Evolutionary conservation across 1,284 basidiomycete species (phyloP).

Genomic region (Microbotryum saponariae): DNA sequence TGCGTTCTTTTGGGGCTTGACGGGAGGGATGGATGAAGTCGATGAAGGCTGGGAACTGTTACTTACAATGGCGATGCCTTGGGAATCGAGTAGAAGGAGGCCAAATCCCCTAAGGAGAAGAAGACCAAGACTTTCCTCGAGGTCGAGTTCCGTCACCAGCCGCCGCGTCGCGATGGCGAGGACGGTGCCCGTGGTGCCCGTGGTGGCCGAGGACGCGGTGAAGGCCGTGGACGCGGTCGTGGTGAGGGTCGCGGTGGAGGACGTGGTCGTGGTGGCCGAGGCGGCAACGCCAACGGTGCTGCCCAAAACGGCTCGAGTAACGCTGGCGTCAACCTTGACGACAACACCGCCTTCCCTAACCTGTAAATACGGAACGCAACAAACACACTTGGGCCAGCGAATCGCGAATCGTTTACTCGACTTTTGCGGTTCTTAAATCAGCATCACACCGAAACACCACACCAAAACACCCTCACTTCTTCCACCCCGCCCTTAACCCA

Average conservation of each 20-base stretch:
- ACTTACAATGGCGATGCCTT: background rate
- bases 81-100: slow-evolving; percentile 22
- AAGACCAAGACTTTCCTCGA: slow-evolving; percentile 36
- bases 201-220: slow-evolving; percentile 21
- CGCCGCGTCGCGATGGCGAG: slow-evolving; percentile 14
- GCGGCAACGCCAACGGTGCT: slow-evolving; percentile 5
- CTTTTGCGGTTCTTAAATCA: no score
- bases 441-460: no score
- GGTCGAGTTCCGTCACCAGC: slow-evolving; percentile 28
- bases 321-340: slow-evolving; percentile 18
- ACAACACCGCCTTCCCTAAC: slow-evolving; percentile 28
- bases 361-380: slow-evolving; percentile 4
- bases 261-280: slow-evolving; percentile 18
- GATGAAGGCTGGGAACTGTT: background rate
- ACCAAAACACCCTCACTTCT: no score
- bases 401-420: no score
- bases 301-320: slow-evolving; percentile 6
- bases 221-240: slow-evolving; percentile 23
- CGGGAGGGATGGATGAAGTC: background rate
- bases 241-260: slow-evolving; percentile 29
- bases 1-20: slow-evolving; percentile 5
- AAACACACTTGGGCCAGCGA: no score
- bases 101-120: slow-evolving; percentile 34
- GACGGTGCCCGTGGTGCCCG: slow-evolving; percentile 19
- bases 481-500: no score